phyloP scores from a whole-genome alignment of 108 stramenopile species.

The Cyclotella sp. region DNA sequence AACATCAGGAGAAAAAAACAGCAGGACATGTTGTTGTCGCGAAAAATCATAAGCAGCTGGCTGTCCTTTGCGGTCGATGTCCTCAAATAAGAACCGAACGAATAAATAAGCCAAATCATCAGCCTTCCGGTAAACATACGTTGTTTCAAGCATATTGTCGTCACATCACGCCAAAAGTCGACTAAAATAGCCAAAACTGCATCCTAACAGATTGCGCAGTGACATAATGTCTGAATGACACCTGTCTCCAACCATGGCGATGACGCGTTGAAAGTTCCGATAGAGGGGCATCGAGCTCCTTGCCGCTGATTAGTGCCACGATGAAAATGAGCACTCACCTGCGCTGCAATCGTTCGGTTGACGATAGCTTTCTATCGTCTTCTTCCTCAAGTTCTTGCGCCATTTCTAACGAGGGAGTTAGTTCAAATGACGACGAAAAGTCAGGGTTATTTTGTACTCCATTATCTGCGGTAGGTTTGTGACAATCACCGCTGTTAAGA shows the following conservation, averaged over 20 bases:
- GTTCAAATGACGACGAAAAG: background rate
- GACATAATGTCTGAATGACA: background rate
- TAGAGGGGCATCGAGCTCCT: background rate
- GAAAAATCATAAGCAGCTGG: background rate
- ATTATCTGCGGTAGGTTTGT: too few species aligned
- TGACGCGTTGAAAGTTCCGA: background rate
- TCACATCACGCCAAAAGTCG: conserved; percentile 5
- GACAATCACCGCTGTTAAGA: too few species aligned
- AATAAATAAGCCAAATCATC: background rate
- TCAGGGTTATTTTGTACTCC: too few species aligned
- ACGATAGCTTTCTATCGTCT: conserved; percentile 33
- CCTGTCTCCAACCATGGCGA: background rate
- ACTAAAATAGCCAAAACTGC: background rate
- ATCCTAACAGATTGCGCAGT: background rate
- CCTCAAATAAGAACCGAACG: background rate
- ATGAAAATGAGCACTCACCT: conserved; percentile 31
- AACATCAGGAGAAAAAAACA: background rate
- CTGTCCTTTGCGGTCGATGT: background rate
- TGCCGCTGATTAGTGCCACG: too few species aligned
- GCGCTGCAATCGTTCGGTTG: conserved; percentile 43
- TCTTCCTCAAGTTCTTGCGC: conserved; percentile 10
- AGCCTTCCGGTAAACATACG: background rate
- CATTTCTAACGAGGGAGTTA: conserved; percentile 12
- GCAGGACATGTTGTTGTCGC: background rate
- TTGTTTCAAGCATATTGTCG: background rate